A percentile compares a stretch with the other conserved stretches of the same genome.
Evolutionary conservation across 139 green algal species (phyloP).

Genomic region (Tetraselmis striata): DNA sequence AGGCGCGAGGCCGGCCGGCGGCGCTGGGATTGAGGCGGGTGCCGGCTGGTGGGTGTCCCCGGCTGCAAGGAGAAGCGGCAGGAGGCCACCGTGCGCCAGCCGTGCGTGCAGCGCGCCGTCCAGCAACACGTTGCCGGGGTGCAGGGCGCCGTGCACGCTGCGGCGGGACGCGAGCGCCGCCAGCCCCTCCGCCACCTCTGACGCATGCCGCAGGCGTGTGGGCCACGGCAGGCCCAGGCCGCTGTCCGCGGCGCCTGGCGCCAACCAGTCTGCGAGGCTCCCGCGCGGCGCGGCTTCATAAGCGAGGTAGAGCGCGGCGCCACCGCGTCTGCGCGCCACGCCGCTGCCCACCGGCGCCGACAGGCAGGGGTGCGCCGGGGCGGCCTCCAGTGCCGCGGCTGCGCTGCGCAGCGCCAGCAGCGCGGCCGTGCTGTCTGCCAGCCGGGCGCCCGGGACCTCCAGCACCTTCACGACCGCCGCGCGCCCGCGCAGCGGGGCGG

Average conservation of each 20-base stretch:
- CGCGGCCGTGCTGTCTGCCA: not conserved
- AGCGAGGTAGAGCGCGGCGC: not conserved
- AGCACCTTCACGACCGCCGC: not conserved
- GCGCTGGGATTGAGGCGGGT: too few species aligned
- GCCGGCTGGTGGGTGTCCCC: too few species aligned
- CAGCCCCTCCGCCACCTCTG: not conserved
- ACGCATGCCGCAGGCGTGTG: not conserved
- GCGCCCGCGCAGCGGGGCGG: not conserved
- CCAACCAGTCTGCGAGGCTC: not conserved
- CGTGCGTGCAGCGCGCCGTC: not conserved
- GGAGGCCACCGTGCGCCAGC: not conserved
- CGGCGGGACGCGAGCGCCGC: not conserved
- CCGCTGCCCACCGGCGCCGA: not conserved
- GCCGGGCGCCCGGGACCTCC: too few species aligned
- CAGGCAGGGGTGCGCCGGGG: not conserved
- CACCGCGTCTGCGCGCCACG: not conserved
- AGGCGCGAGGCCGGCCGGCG: too few species aligned
- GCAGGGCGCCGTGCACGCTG: not conserved
- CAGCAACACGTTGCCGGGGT: not conserved
- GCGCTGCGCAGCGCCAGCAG: not conserved
- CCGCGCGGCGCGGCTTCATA: not conserved
- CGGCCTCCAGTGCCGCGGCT: not conserved
- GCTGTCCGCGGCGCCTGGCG: not conserved
- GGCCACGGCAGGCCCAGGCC: not conserved
- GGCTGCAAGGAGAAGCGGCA: not conserved